Percentiles rank a stretch among this genome's conserved stretches.
Conservation (phyloP, 257 asterid genomes). For the Perilla frutescens region DNA sequence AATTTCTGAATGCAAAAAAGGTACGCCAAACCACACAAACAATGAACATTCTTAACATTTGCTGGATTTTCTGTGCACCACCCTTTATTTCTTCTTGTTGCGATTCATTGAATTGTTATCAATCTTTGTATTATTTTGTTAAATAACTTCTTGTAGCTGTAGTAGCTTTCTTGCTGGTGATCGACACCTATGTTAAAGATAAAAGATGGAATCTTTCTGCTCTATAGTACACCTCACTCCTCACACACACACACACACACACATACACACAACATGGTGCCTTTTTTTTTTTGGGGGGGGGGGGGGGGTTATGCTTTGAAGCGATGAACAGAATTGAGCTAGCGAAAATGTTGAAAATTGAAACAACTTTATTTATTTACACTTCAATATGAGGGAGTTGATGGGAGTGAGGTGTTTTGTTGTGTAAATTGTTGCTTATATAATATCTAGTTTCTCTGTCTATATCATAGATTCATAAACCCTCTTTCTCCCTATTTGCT, state of each 20-base stretch:
- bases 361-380: not conserved
- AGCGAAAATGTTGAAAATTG: too few relatives aligned
- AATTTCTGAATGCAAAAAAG: not conserved
- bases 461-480: not conserved
- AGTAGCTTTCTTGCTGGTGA: slow-evolving; percentile 15
- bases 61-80: not conserved
- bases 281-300: not conserved
- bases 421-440: not conserved
- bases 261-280: not conserved
- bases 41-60: not conserved
- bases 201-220: slow-evolving; percentile 13
- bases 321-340: too few relatives aligned
- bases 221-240: not conserved
- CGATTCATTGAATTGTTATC: not conserved
- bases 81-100: not conserved
- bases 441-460: not conserved
- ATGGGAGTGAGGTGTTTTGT: not conserved
- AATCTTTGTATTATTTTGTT: not conserved
- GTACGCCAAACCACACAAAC: not conserved
- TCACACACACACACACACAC: not conserved
- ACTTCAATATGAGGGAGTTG: not conserved
- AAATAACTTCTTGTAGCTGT: not conserved
- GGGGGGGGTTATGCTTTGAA: slow-evolving; percentile 9
- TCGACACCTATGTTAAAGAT: not conserved
- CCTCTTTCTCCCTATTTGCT: not conserved